These are phyloP conservation scores for Malassezia arunalokei DNA, from an alignment of 1,284 basidiomycete genomes.

Conservation along the genomic window DNA sequence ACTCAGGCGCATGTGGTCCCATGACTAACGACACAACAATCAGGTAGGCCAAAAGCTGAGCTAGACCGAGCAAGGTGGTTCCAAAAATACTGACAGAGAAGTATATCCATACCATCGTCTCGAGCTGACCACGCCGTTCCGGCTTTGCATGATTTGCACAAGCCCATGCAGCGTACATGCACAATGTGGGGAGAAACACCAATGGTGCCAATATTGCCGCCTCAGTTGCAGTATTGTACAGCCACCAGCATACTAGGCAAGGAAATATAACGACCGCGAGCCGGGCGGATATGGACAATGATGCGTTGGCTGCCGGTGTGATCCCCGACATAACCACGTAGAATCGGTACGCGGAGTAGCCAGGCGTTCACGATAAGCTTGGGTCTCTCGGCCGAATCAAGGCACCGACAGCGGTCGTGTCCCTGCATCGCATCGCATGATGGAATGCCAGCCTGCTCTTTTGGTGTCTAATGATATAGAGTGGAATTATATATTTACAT, in stretches of 20 bases:
- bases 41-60: background rate
- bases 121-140: background rate
- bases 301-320: background rate
- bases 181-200: background rate
- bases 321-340: background rate
- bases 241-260: background rate
- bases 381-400: no score
- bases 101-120: constrained; percentile 1
- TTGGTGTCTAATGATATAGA: background rate
- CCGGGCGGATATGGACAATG: background rate
- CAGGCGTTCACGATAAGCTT: no score
- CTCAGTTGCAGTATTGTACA: background rate
- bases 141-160: background rate
- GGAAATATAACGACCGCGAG: background rate
- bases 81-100: background rate
- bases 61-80: background rate
- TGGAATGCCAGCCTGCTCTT: background rate
- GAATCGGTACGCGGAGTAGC: no score
- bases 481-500: no score
- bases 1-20: background rate
- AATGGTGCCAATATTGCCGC: background rate
- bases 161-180: background rate
- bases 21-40: background rate
- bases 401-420: no score
- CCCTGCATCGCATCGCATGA: background rate